Base-by-base conservation (phyloP, 1,284 basidiomycete species). In the Ganoderma boninense region DNA sequence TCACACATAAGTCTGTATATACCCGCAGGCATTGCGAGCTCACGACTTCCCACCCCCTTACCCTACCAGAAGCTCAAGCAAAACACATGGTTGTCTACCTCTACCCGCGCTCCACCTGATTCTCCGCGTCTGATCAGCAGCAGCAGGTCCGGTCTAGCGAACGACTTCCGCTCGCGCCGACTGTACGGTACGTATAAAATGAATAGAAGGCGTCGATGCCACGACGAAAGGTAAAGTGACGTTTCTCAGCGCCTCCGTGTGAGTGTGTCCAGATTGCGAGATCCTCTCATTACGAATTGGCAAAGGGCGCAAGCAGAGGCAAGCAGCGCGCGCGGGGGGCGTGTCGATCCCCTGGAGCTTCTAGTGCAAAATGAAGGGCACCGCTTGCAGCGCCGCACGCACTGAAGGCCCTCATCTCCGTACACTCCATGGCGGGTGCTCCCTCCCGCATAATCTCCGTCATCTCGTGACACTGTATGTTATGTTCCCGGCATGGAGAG, bases 371-470 rank as follows among this genome's bases (percentile, higher is more conserved):
- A 16, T 35, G 16, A 32, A 32, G 4, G 54, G 29, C 54, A 57
- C 54, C 54, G 29, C 54, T 32, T 57, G 49, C 49, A 52, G 10
- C 11, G 23, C 49, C 49, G 23, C 49, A 23, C 49, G 23, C 49
- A 26, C 49, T 2, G 49, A 52, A 52, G 52, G 54, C 29, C 29
- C 54, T 35, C 54, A 57, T 57, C 54, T 57, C 54, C 54, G 54
- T 57, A 38, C 11, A 11, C 14, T 52, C 23, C 49, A 52, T 52
- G 49, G 23, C 23, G 5, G 23, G 26, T 4, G 35, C 49, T 52
- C 49, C 23, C 49, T 52, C 23, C 23, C 49, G 49, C 49, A 20
- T 61, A 68, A 68, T 71, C 64, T 68, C 67, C 67, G 64, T 42
- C 64, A 35, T 35, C 54, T 16, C 54, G 54, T 57, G 14, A 20